phyloP scores from a whole-genome alignment of 371 early-diverging fungal genomes.

The Cokeromyces recurvatus region DNA sequence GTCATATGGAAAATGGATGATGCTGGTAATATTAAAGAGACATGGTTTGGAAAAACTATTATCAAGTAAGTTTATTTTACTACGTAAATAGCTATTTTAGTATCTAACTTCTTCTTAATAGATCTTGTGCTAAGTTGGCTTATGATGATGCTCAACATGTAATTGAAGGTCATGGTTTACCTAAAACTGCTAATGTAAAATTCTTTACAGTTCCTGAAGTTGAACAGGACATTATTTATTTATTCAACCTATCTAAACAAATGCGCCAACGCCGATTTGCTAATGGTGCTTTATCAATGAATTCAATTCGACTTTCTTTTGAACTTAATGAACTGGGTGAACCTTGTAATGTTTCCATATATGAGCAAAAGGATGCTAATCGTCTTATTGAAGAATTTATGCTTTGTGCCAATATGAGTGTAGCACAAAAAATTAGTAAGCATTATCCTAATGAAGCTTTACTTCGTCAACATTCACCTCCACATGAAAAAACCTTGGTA shows the following conservation, averaged over 20 bases:
- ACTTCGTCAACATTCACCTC: slow-evolving; percentile 83
- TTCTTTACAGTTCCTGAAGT: slow-evolving; percentile 2
- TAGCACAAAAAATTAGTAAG: slow-evolving; percentile 86
- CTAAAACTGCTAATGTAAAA: slow-evolving; percentile 16
- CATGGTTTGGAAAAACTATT: slow-evolving; percentile 55
- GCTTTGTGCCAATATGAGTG: slow-evolving; percentile 98
- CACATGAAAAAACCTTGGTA: slow-evolving; percentile 64
- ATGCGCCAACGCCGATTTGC: slow-evolving; percentile 77
- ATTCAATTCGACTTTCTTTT: slow-evolving; percentile 73
- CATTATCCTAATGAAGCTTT: slow-evolving; percentile 89
- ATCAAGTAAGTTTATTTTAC: slow-evolving; percentile 41
- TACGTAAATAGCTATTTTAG: not conserved
- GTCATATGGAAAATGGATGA: slow-evolving; percentile 64
- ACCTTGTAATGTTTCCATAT: slow-evolving; percentile 65
- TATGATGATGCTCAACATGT: slow-evolving; percentile 84
- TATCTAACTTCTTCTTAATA: slow-evolving; percentile 6
- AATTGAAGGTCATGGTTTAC: slow-evolving; percentile 55
- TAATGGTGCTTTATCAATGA: slow-evolving; percentile 84
- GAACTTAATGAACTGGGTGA: slow-evolving; percentile 67
- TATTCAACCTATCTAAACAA: slow-evolving; percentile 59
- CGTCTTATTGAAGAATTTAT: slow-evolving; percentile 99
- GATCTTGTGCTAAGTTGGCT: slow-evolving; percentile 61
- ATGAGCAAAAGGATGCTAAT: slow-evolving; percentile 90
- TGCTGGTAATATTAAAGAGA: slow-evolving; percentile 44
- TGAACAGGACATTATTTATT: slow-evolving; percentile 32